These are phyloP conservation scores for Bothriochloa decipiens DNA, from an alignment of 176 grass and related monocot genomes.

Conservation along the genomic window DNA sequence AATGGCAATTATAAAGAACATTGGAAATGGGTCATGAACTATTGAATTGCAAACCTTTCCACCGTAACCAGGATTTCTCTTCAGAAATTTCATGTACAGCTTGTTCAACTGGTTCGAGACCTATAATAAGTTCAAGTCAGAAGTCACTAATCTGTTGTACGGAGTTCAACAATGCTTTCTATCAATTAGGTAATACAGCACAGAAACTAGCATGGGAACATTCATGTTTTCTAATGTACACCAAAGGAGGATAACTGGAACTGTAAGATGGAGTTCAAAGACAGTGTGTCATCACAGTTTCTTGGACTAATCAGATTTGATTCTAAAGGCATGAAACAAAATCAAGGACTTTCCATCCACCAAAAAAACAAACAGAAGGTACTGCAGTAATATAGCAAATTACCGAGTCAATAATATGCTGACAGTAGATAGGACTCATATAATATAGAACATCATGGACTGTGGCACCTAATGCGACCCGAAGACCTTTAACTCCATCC, in stretches of 20 bases:
- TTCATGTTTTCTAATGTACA: not conserved
- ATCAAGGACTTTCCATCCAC: conserved; percentile 11
- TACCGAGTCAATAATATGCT: conserved; percentile 98
- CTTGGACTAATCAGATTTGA: not conserved
- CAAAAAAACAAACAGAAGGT: conserved; percentile 13
- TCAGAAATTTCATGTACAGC: conserved; percentile 90
- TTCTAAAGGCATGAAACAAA: conserved; percentile 24
- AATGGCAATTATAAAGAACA: conserved; percentile 4
- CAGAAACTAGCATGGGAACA: not conserved
- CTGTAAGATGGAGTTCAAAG: not conserved
- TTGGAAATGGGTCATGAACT: not conserved
- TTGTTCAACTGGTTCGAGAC: conserved; percentile 89
- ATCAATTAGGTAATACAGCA: not conserved
- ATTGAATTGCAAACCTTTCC: conserved; percentile 67
- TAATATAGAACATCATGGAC: conserved; percentile 99
- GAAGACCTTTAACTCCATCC: conserved; percentile 92
- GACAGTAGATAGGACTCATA: conserved; percentile 97
- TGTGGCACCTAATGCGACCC: conserved; percentile 80
- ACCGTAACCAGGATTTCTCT: conserved; percentile 94
- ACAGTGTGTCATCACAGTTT: no score
- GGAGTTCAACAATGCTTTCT: not conserved
- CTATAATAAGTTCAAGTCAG: conserved; percentile 48
- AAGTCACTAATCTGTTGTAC: not conserved
- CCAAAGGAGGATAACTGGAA: not conserved
- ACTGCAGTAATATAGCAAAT: conserved; percentile 39